Base-by-base conservation (phyloP, 352 stramenopile species). In the Globisporangium carolinianum region DNA sequence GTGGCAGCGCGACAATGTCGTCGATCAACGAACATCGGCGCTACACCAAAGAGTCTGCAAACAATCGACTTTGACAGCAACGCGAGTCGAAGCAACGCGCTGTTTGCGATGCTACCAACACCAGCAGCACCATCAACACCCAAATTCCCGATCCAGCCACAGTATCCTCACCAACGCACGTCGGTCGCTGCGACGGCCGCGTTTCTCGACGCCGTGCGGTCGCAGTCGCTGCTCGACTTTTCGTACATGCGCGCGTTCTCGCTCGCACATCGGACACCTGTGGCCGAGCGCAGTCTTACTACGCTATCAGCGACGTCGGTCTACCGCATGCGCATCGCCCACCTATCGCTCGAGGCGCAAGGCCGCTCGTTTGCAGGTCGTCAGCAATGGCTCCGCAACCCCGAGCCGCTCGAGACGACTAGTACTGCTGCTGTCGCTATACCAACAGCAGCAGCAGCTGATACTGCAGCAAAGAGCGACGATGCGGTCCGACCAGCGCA, bases 231-330 rank as follows among this genome's bases (percentile, higher is more conserved):
- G 43, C 57, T 84, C 6, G 74, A 84, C 47, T 78, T 80, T 50
- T 60, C 50, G 5, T 84, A 74, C 56, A 84, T 84, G 74, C 58
- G 74, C 42, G 72, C 81, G 53, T 82, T 84, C 48, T 77, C 72
- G 9, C 57, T 79, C 18, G 57, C 71, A 1, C 71, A 67, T 17
- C 51, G 54, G 41, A 79, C 72, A 37, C 74, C 72, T 0, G 50
- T 70, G 42, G 10, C 53, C 0, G 69, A 83, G n/a, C 64, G 74
- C 37, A 79, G 76, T 24, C 58, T 82, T 7, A 71, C 70, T 10
- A 63, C 59, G 7, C 55, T 84, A 45, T 82, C 69, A 24, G 54
- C 70, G 17, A 61, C 50, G 15, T 82, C 72, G 1, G 47, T 75
- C 3, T 84, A 84, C 62, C 68, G 65, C 52, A 69, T 84, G 63